Percentiles rank a stretch among this genome's conserved stretches.
Conservation (phyloP, 2,329 filamentous ascomycete species). For the Aspergillus intermedius region DNA sequence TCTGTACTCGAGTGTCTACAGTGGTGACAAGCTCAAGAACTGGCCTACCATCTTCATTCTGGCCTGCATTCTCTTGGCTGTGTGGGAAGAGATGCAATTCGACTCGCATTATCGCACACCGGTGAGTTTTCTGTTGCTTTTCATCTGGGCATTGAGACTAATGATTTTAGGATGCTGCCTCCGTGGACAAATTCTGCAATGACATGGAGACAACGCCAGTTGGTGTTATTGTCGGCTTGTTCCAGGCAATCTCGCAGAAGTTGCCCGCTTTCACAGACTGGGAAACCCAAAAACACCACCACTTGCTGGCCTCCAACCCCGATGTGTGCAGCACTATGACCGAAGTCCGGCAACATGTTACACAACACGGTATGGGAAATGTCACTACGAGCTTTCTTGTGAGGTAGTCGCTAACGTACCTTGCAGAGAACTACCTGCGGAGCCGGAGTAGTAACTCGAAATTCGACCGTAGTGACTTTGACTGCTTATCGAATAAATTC, state of each 20-base stretch:
- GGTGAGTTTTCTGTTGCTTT: conserved; percentile 19
- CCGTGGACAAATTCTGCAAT: conserved; percentile 87
- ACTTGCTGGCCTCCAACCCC: conserved; percentile 81
- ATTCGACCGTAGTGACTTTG: conserved; percentile 88
- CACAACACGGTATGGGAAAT: conserved; percentile 73
- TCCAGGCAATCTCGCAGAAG: conserved; percentile 97
- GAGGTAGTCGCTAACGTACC: conserved; percentile 36
- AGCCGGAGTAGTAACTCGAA: conserved; percentile 64
- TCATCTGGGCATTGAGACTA: not conserved
- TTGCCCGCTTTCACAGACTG: conserved; percentile 87
- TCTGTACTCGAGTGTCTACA: conserved; percentile 96
- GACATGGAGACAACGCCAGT: conserved; percentile 97
- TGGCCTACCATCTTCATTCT: conserved; percentile 99
- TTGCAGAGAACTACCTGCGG: conserved; percentile 75
- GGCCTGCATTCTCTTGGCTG: conserved; percentile 81
- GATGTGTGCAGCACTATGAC: conserved; percentile 95
- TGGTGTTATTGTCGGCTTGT: conserved; percentile 90
- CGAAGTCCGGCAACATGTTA: conserved; percentile 85
- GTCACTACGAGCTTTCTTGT: not conserved
- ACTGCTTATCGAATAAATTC: conserved; percentile 95
- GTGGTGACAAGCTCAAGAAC: conserved; percentile 93
- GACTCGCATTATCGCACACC: conserved; percentile 94
- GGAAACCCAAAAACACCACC: conserved; percentile 86
- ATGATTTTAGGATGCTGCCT: conserved; percentile 55
- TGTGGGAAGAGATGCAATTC: conserved; percentile 99